Evolutionary conservation across 345 rosid genomes (phyloP).

Genomic region (Pistacia integerrima): DNA sequence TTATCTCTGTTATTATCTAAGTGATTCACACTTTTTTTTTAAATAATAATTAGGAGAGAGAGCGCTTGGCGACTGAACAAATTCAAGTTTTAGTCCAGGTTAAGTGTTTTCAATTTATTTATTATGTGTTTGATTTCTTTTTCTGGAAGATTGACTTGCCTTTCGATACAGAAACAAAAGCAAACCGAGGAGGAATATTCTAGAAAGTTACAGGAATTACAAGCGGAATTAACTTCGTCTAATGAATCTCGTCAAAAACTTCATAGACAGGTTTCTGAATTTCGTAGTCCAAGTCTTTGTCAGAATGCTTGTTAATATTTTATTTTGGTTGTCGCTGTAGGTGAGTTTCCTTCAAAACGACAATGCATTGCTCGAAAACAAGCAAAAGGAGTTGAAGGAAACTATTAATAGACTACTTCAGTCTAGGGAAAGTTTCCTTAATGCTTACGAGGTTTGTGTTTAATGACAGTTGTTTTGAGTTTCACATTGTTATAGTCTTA

Average conservation of each 20-base stretch:
- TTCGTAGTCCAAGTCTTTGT: conserved; percentile 29
- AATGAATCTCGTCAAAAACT: conserved; percentile 55
- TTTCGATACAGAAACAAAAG: conserved; percentile 63
- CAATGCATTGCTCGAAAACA: conserved; percentile 62
- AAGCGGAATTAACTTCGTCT: conserved; percentile 55
- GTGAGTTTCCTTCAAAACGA: conserved; percentile 69
- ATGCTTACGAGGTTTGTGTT: conserved; percentile 60
- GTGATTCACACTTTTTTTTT: not conserved
- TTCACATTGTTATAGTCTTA: no score
- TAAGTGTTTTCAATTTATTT: not conserved
- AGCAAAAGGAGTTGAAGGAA: conserved; percentile 59
- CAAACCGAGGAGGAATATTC: conserved; percentile 69
- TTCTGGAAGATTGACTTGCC: conserved; percentile 18
- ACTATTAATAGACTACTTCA: conserved; percentile 64
- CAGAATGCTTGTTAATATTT: conserved; percentile 9
- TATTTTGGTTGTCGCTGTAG: conserved; percentile 34
- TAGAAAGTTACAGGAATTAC: conserved; percentile 58
- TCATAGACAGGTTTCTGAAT: conserved; percentile 53
- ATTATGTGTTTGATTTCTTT: not conserved
- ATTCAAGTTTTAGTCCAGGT: conserved; percentile 57
- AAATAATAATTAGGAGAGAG: conserved; percentile 46
- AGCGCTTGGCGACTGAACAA: conserved; percentile 57
- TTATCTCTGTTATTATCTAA: not conserved
- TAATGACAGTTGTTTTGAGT: not conserved
- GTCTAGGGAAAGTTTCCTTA: conserved; percentile 58